Conservation (phyloP, 2,329 filamentous ascomycete genomes). For the Neocucurbitaria cava region DNA sequence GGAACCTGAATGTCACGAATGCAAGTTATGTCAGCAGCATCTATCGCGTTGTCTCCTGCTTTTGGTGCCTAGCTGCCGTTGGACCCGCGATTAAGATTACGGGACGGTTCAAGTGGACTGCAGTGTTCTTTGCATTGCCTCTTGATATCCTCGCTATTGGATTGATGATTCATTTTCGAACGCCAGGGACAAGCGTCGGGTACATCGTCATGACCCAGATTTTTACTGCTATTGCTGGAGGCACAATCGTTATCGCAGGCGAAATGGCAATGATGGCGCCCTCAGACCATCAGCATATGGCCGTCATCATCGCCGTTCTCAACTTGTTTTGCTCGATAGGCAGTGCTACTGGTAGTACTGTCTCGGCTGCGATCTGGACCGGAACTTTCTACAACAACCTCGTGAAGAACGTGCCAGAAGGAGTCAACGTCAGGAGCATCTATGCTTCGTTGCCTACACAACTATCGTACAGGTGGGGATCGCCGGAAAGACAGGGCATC, state of each 20-base stretch:
- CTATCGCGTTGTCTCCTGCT: conserved; percentile 39
- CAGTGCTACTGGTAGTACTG: conserved; percentile 49
- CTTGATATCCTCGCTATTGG: conserved; percentile 29
- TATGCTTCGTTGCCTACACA: conserved; percentile 63
- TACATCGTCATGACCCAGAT: conserved; percentile 44
- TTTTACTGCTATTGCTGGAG: conserved; percentile 30
- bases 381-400: conserved; percentile 62
- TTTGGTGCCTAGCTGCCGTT: conserved; percentile 21
- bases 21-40: conserved; percentile 45
- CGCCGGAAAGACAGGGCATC: conserved; percentile 52
- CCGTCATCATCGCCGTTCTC: conserved; percentile 52
- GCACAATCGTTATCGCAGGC: conserved; percentile 30
- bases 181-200: conserved; percentile 30
- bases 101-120: conserved; percentile 26
- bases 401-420: conserved; percentile 51
- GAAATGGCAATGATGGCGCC: conserved; percentile 28
- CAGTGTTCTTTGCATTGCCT: conserved; percentile 20
- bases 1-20: conserved; percentile 33
- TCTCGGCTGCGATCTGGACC: conserved; percentile 69
- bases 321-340: conserved; percentile 66
- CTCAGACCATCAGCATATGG: conserved; percentile 24
- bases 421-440: conserved; percentile 46
- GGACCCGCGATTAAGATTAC: conserved; percentile 24
- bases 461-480: conserved; percentile 59
- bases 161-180: conserved; percentile 37